Percentiles rank a stretch among this genome's conserved stretches.
Conservation (phyloP, 176 grass and related monocot genomes). For the Aegilops umbellulata region DNA sequence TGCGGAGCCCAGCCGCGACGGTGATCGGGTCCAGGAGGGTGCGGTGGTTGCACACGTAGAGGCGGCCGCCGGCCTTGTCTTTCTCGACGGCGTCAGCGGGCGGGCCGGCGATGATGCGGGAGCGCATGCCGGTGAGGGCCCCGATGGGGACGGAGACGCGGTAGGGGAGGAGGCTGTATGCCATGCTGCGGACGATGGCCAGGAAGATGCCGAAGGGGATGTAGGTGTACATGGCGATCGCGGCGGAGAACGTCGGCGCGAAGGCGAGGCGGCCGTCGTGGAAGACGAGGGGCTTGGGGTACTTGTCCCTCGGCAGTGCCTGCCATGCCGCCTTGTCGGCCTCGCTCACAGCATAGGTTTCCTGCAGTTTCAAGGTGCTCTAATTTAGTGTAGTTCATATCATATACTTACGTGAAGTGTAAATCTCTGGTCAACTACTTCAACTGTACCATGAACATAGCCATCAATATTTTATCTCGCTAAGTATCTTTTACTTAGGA, state of each 20-base stretch:
- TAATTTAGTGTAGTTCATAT: neutral
- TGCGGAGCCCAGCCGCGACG: conserved; percentile 47
- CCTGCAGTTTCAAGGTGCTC: conserved; percentile 22
- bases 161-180: conserved; percentile 62
- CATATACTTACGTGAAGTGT: neutral
- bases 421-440: neutral
- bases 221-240: conserved; percentile 67
- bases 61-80: neutral
- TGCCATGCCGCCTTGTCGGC: conserved; percentile 62
- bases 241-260: conserved; percentile 39
- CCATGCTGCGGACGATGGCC: conserved; percentile 33
- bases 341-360: conserved; percentile 31
- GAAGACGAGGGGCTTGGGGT: conserved; percentile 60
- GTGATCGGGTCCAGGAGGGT: conserved; percentile 88
- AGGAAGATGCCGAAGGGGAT: conserved; percentile 52
- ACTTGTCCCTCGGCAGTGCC: conserved; percentile 31
- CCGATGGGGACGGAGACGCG: conserved; percentile 39
- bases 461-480: neutral
- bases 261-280: conserved; percentile 81
- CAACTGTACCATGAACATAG: neutral
- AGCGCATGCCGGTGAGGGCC: conserved; percentile 51
- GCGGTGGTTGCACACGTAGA: conserved; percentile 85
- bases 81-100: neutral
- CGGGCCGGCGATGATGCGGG: conserved; percentile 31
- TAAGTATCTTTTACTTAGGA: neutral